phyloP scores from a whole-genome alignment of 192 early-diverging fungal species.

The Coemansia sp. region DNA sequence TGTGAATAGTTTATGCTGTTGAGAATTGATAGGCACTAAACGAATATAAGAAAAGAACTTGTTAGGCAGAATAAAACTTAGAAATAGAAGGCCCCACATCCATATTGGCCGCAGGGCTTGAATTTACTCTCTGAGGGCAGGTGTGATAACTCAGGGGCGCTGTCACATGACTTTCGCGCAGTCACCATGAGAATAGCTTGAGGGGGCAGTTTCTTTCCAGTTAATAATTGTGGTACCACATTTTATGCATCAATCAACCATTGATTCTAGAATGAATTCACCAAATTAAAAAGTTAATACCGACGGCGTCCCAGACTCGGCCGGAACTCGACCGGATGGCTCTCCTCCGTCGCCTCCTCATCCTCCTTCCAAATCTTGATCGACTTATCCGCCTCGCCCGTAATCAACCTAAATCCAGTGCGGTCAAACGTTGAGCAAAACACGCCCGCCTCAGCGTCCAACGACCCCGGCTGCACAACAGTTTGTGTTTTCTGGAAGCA shows the following conservation, averaged over 20 bases:
- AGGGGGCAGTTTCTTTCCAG: too few relatives aligned
- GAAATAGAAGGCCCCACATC: too few relatives aligned
- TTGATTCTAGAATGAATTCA: neutral
- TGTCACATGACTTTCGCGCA: too few relatives aligned
- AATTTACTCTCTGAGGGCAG: too few relatives aligned
- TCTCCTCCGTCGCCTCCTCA: constrained; percentile 49
- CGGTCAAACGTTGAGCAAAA: constrained; percentile 95
- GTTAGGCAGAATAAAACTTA: too few relatives aligned
- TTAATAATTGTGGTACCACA: constrained; percentile 4
- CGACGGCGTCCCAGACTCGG: constrained; percentile 40
- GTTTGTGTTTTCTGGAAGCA: constrained; percentile 91
- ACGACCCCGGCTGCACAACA: constrained; percentile 89
- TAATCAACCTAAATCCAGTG: constrained; percentile 92
- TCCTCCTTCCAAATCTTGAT: constrained; percentile 78
- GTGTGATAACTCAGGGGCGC: too few relatives aligned
- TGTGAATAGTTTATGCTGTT: neutral
- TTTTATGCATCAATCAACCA: too few relatives aligned
- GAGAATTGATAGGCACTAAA: too few relatives aligned
- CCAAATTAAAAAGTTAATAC: neutral
- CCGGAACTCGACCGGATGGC: constrained; percentile 47
- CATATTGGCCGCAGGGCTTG: too few relatives aligned
- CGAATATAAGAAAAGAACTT: too few relatives aligned
- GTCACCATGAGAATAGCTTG: too few relatives aligned
- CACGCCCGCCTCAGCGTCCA: constrained; percentile 94
- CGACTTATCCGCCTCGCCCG: constrained; percentile 98